phyloP scores from a whole-genome alignment of 306 rosid genomes.

The Sphenostylis stenocarpa region DNA sequence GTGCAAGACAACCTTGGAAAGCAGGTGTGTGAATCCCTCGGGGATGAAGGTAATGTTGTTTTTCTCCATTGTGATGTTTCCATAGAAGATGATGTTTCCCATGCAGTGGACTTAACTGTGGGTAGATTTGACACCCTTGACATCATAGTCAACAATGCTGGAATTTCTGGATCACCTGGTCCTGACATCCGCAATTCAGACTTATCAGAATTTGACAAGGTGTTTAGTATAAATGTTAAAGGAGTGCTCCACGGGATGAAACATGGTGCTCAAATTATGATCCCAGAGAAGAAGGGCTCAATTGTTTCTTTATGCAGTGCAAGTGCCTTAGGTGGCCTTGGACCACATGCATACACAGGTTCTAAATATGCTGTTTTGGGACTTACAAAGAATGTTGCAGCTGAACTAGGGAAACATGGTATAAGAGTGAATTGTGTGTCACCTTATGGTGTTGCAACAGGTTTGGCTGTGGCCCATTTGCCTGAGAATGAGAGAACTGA shows the following conservation, averaged over 20 bases:
- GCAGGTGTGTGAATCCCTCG: slow-evolving; percentile 52
- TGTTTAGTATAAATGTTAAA: slow-evolving; percentile 68
- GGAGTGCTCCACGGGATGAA: slow-evolving; percentile 90
- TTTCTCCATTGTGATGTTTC: slow-evolving; percentile 71
- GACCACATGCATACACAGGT: slow-evolving; percentile 74
- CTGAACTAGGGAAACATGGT: slow-evolving; percentile 61
- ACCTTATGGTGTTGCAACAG: slow-evolving; percentile 61
- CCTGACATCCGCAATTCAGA: slow-evolving; percentile 65
- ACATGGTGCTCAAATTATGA: slow-evolving; percentile 64
- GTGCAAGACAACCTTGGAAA: slow-evolving; percentile 68
- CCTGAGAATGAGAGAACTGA: slow-evolving; percentile 66
- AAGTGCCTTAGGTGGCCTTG: slow-evolving; percentile 50
- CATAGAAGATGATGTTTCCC: slow-evolving; percentile 55
- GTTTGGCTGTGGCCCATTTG: slow-evolving; percentile 65
- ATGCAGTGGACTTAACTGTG: slow-evolving; percentile 58
- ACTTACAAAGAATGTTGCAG: slow-evolving; percentile 75
- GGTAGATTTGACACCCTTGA: slow-evolving; percentile 71
- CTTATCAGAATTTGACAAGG: slow-evolving; percentile 69
- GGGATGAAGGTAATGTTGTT: slow-evolving; percentile 34
- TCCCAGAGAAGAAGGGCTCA: slow-evolving; percentile 72
- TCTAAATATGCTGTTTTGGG: slow-evolving; percentile 85
- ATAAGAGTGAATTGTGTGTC: slow-evolving; percentile 72
- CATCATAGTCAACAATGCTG: slow-evolving; percentile 87
- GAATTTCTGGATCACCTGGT: slow-evolving; percentile 68
- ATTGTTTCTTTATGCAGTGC: slow-evolving; percentile 71